phyloP scores from a whole-genome alignment of 2,329 filamentous ascomycete genomes.

The Aspergillus jensenii region DNA sequence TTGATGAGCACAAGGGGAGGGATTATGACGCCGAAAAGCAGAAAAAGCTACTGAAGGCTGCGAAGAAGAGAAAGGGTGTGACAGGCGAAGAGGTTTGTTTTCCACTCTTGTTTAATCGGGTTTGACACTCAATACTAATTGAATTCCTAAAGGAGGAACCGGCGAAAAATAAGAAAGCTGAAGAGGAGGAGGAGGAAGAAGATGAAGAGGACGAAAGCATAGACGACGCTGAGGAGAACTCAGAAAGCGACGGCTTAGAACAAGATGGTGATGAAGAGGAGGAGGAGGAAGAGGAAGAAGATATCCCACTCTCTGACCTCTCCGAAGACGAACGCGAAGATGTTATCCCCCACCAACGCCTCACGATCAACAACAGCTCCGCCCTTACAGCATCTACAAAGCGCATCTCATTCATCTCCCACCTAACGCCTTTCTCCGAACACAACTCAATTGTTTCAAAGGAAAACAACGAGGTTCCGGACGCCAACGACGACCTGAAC shows the following conservation, averaged over 20 bases:
- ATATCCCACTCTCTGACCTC: conserved; percentile 84
- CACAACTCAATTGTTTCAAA: conserved; percentile 75
- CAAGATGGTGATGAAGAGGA: conserved; percentile 38
- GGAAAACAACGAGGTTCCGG: conserved; percentile 70
- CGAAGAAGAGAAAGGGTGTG: conserved; percentile 45
- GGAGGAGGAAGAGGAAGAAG: conserved; percentile 74
- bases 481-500: conserved; percentile 86
- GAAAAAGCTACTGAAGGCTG: conserved; percentile 60
- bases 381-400: conserved; percentile 78
- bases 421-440: conserved; percentile 73
- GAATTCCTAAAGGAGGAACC: not conserved
- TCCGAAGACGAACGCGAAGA: conserved; percentile 82
- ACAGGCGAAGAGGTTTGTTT: conserved; percentile 25
- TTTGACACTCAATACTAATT: not conserved
- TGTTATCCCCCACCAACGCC: conserved; percentile 82
- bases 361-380: conserved; percentile 95
- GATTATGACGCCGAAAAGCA: conserved; percentile 78
- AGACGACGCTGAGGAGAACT: conserved; percentile 30
- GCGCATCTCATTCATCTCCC: conserved; percentile 58
- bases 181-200: conserved; percentile 24
- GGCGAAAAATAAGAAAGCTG: conserved; percentile 7
- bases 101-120: not conserved
- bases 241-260: conserved; percentile 27
- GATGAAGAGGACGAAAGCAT: conserved; percentile 39
- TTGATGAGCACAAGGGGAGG: conserved; percentile 58